Conservation (phyloP, 148 eudicot genomes). For the Pouteria glomerata region DNA sequence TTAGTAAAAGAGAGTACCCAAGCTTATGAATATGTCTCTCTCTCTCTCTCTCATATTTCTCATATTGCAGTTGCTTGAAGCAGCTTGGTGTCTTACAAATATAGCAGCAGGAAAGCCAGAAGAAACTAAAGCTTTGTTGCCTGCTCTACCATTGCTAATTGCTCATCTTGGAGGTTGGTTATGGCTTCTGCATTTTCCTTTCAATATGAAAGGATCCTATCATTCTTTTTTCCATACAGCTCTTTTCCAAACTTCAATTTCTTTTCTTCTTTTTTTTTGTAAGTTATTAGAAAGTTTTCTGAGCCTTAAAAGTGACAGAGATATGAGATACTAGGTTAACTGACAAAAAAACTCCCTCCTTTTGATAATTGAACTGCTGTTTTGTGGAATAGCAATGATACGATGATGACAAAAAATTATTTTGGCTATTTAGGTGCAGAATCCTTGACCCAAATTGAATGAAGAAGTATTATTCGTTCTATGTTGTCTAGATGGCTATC, state of each 20-base stretch:
- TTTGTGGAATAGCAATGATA: background rate
- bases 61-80: conserved; percentile 75
- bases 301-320: background rate
- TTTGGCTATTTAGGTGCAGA: background rate
- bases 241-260: background rate
- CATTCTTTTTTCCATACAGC: background rate
- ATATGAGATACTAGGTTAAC: background rate
- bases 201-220: background rate
- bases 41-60: conserved; percentile 2
- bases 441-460: background rate
- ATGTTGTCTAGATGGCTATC: too few species aligned
- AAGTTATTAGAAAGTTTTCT: background rate
- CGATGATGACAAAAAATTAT: background rate
- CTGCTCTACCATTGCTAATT: conserved; percentile 88
- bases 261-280: background rate
- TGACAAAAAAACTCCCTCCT: background rate
- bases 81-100: conserved; percentile 98
- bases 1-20: background rate
- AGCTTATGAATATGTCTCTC: background rate
- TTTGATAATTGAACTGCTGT: conserved; percentile 1
- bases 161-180: conserved; percentile 92
- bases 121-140: conserved; percentile 83
- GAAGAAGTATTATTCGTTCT: background rate
- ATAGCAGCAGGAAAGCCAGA: conserved; percentile 95
- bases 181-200: background rate